Percentiles rank a stretch among this genome's conserved stretches.
These are phyloP conservation scores for Paramyrothecium sp. DNA, from an alignment of 2,329 filamentous ascomycete genomes.

Conservation along the genomic window DNA sequence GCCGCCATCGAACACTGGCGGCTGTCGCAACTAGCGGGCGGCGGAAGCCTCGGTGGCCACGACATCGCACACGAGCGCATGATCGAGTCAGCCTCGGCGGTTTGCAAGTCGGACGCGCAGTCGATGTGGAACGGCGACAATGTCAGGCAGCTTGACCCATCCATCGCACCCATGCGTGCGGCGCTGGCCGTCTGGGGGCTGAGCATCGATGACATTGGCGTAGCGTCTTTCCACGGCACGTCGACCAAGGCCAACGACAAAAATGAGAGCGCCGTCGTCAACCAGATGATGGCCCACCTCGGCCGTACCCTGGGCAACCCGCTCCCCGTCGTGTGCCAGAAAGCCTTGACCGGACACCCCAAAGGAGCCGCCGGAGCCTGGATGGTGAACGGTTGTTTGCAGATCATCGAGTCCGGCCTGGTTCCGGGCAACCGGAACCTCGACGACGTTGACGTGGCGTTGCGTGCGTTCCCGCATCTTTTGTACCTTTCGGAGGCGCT, in stretches of 20 bases:
- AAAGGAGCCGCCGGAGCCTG: slow-evolving; percentile 99
- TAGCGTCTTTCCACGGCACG: slow-evolving; percentile 98
- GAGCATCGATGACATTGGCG: slow-evolving; percentile 90
- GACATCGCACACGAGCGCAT: slow-evolving; percentile 86
- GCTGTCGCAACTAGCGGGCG: slow-evolving; percentile 83
- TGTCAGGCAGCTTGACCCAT: slow-evolving; percentile 62
- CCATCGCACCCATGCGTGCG: slow-evolving; percentile 92
- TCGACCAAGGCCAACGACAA: slow-evolving; percentile 99
- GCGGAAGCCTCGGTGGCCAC: slow-evolving; percentile 70
- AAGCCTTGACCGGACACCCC: slow-evolving; percentile 96
- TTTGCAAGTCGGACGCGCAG: slow-evolving; percentile 87
- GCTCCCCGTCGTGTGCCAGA: slow-evolving; percentile 96
- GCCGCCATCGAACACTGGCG: slow-evolving; percentile 96
- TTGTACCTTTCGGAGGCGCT: too few relatives aligned
- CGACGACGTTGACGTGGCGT: slow-evolving; percentile 92
- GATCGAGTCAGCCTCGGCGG: slow-evolving; percentile 81
- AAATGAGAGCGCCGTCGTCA: slow-evolving; percentile 97
- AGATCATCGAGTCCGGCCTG: slow-evolving; percentile 89
- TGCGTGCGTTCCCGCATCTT: too few relatives aligned
- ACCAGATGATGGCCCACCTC: slow-evolving; percentile 91
- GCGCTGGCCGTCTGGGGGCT: slow-evolving; percentile 97
- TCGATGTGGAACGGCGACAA: slow-evolving; percentile 93
- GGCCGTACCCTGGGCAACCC: slow-evolving; percentile 96
- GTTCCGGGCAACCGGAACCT: slow-evolving; percentile 98
- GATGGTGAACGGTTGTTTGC: slow-evolving; percentile 99